Evolutionary conservation across 345 rosid species (phyloP).

Genomic region (Populus deltoides): DNA sequence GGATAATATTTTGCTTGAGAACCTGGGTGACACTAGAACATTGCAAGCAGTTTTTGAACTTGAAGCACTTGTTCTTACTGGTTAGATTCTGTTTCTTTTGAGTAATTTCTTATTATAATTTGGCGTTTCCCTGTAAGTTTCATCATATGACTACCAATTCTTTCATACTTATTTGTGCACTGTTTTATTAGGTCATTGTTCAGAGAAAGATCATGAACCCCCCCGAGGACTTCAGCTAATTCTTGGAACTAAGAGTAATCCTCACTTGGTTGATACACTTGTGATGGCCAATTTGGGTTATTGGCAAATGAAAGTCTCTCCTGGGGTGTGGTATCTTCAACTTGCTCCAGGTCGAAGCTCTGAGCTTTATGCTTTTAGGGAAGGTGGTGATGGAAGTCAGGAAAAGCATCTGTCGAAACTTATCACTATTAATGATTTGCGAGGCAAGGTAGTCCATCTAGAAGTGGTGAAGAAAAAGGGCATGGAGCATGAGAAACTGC

Average conservation of each 20-base stretch:
- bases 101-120: neutral
- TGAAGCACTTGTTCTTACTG: slow-evolving; percentile 96
- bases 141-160: neutral
- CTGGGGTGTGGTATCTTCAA: slow-evolving; percentile 97
- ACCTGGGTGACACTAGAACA: slow-evolving; percentile 93
- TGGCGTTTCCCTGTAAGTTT: neutral
- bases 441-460: slow-evolving; percentile 92
- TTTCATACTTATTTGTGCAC: slow-evolving; percentile 4
- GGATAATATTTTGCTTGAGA: slow-evolving; percentile 97
- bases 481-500: slow-evolving; percentile 83
- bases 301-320: slow-evolving; percentile 99
- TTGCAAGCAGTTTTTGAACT: slow-evolving; percentile 96
- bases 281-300: slow-evolving; percentile 99
- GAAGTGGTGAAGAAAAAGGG: slow-evolving; percentile 88
- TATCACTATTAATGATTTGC: slow-evolving; percentile 78
- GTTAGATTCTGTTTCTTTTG: slow-evolving; percentile 39
- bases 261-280: slow-evolving; percentile 94
- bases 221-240: slow-evolving; percentile 99
- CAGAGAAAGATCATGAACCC: slow-evolving; percentile 93
- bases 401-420: slow-evolving; percentile 55
- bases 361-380: slow-evolving; percentile 70
- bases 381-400: slow-evolving; percentile 44
- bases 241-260: slow-evolving; percentile 86
- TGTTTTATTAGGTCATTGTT: slow-evolving; percentile 72
- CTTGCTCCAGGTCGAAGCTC: slow-evolving; percentile 98